Conservation (phyloP, 768 basidiomycete genomes). For the Hypsizygus marmoreus region DNA sequence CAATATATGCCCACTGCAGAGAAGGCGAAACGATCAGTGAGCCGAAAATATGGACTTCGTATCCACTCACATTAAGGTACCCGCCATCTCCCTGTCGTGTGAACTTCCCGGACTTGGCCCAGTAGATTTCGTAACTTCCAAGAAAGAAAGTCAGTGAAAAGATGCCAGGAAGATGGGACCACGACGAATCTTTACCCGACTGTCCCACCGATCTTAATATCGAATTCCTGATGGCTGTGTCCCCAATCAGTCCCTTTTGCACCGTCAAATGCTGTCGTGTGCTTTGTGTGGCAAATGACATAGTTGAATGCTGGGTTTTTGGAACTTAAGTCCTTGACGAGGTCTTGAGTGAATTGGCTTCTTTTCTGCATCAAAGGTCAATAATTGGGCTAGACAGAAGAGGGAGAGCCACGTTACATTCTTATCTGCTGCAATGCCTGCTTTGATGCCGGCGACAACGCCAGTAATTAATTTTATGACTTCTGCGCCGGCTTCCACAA, state of each 20-base stretch:
- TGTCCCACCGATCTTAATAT: background rate
- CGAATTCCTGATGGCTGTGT: constrained; percentile 8
- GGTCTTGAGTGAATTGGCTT: too few species aligned
- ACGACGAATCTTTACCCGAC: background rate
- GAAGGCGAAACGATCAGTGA: background rate
- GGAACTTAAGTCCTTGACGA: too few species aligned
- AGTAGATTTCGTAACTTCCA: constrained; percentile 24
- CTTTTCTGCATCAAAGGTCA: too few species aligned
- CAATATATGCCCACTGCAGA: constrained; percentile 18
- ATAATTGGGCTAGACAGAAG: too few species aligned
- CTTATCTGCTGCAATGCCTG: too few species aligned
- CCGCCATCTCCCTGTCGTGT: constrained; percentile 22
- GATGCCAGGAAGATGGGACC: background rate
- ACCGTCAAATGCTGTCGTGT: constrained; percentile 7
- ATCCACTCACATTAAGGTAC: constrained; percentile 22
- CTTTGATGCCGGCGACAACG: too few species aligned
- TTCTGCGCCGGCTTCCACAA: background rate
- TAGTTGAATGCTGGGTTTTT: too few species aligned
- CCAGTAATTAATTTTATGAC: background rate
- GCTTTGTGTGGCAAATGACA: constrained; percentile 10
- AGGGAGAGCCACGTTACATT: too few species aligned
- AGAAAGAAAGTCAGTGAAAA: background rate
- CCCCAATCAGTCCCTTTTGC: constrained; percentile 9
- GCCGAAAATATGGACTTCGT: background rate
- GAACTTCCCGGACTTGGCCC: constrained; percentile 22